Evolutionary conservation across 768 basidiomycete species (phyloP).

Genomic region (Trametes cubensis): DNA sequence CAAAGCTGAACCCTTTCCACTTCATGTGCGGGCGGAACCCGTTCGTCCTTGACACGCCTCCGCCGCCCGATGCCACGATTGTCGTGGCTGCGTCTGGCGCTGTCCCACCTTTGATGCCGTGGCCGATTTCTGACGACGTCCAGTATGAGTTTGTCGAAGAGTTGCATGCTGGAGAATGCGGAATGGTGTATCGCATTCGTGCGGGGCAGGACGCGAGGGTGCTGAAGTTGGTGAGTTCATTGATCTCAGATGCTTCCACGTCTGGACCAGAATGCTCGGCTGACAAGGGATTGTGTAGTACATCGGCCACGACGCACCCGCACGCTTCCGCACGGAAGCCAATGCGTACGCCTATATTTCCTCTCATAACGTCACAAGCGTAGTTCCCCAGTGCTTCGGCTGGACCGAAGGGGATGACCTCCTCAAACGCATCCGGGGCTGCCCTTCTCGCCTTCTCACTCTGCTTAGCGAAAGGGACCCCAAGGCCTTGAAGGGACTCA

Average conservation of each 20-base stretch:
- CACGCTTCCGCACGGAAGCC: not conserved
- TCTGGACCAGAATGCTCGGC: no score
- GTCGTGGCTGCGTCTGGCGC: not conserved
- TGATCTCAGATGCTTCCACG: not conserved
- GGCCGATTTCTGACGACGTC: no score
- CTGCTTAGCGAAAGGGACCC: no score
- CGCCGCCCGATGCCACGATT: no score
- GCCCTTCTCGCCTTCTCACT: no score
- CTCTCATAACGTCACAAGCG: not conserved
- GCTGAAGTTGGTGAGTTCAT: not conserved
- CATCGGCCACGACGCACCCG: not conserved
- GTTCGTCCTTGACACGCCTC: not conserved
- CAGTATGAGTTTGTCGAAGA: no score
- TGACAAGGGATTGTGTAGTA: no score
- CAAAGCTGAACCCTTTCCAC: constrained; percentile 7
- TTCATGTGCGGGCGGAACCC: constrained; percentile 12
- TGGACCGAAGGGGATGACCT: not conserved
- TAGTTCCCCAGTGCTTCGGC: not conserved
- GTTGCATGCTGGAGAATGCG: no score
- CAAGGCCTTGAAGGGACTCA: not conserved
- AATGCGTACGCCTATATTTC: not conserved
- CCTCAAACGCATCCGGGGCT: no score
- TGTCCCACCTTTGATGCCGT: not conserved
- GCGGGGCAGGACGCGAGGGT: no score
- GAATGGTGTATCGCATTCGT: no score